These are phyloP conservation scores for Colletotrichum gloeosporioides DNA, from an alignment of 2,329 filamentous ascomycete genomes.

Conservation along the genomic window DNA sequence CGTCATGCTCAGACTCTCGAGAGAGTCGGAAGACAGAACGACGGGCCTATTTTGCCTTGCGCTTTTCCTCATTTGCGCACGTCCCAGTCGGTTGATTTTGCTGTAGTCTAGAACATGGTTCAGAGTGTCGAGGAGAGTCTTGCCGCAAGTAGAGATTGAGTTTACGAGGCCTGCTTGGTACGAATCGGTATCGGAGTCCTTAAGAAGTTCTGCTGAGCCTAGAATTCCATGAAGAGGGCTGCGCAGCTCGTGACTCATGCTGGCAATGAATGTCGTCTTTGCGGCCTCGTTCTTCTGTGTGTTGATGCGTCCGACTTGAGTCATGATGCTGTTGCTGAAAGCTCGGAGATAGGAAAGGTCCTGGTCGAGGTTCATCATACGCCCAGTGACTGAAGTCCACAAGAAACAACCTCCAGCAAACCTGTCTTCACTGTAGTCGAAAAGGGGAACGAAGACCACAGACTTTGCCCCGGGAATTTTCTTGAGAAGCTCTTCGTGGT, in stretches of 20 bases:
- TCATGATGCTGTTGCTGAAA: constrained; percentile 53
- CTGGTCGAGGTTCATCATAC: constrained; percentile 40
- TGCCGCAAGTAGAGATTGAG: constrained; percentile 51
- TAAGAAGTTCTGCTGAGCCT: constrained; percentile 55
- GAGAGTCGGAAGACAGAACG: constrained; percentile 29
- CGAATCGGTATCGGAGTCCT: constrained; percentile 41
- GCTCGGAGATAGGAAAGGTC: constrained; percentile 38
- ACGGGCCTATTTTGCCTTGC: constrained; percentile 22
- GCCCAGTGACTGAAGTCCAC: constrained; percentile 36
- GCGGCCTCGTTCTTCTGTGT: constrained; percentile 55
- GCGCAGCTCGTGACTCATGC: constrained; percentile 63
- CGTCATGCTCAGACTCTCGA: constrained; percentile 36
- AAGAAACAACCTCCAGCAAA: constrained; percentile 40
- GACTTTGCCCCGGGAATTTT: constrained; percentile 37
- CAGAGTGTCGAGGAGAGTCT: constrained; percentile 53
- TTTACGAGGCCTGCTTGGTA: constrained; percentile 48
- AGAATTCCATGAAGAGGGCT: constrained; percentile 64
- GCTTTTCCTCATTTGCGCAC: constrained; percentile 25
- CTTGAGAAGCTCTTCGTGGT: constrained; percentile 37
- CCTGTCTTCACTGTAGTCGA: constrained; percentile 38
- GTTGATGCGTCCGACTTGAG: constrained; percentile 59
- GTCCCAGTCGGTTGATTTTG: constrained; percentile 41
- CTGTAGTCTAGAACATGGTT: constrained; percentile 54
- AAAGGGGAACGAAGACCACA: constrained; percentile 40
- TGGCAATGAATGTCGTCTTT: constrained; percentile 64